These are phyloP conservation scores for Fusarium sp. DNA, from an alignment of 2,329 filamentous ascomycete species.

Conservation along the genomic window DNA sequence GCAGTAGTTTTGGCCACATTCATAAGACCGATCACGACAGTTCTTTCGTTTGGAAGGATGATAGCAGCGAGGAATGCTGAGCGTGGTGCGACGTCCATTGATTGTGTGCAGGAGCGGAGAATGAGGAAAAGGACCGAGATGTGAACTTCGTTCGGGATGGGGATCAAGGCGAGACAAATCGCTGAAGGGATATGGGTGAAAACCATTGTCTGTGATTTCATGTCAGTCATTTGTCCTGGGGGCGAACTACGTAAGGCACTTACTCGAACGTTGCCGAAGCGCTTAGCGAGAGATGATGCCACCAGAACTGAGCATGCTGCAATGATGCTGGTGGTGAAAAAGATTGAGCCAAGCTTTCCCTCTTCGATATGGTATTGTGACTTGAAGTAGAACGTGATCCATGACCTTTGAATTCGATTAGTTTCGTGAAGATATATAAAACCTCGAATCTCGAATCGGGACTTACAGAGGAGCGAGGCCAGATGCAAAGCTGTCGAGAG, in stretches of 20 bases:
- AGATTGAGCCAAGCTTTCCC: constrained; percentile 64
- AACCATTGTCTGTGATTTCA: constrained; percentile 72
- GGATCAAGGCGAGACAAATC: constrained; percentile 72
- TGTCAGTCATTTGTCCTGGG: neutral
- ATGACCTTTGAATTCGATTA: constrained; percentile 59
- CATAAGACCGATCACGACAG: constrained; percentile 76
- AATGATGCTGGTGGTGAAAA: constrained; percentile 66
- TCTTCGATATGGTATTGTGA: constrained; percentile 61
- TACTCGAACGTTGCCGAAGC: constrained; percentile 73
- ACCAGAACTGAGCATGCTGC: constrained; percentile 64
- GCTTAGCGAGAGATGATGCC: constrained; percentile 65
- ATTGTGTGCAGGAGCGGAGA: constrained; percentile 70
- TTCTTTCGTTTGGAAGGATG: constrained; percentile 73
- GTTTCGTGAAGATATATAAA: accelerated
- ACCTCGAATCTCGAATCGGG: too few species aligned
- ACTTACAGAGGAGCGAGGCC: constrained; percentile 72
- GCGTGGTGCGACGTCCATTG: constrained; percentile 78
- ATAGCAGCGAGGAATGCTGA: constrained; percentile 76
- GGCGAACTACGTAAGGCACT: constrained; percentile 43
- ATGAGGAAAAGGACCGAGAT: constrained; percentile 70
- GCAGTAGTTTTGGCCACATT: constrained; percentile 76
- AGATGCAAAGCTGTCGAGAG: constrained; percentile 75
- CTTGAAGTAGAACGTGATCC: constrained; percentile 70
- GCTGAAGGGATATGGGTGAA: constrained; percentile 79
- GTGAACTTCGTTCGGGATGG: constrained; percentile 64